A percentile compares a stretch with the other conserved stretches of the same genome.
Conservation (phyloP, 805 yeast species). For the Blastobotrys parvus region DNA sequence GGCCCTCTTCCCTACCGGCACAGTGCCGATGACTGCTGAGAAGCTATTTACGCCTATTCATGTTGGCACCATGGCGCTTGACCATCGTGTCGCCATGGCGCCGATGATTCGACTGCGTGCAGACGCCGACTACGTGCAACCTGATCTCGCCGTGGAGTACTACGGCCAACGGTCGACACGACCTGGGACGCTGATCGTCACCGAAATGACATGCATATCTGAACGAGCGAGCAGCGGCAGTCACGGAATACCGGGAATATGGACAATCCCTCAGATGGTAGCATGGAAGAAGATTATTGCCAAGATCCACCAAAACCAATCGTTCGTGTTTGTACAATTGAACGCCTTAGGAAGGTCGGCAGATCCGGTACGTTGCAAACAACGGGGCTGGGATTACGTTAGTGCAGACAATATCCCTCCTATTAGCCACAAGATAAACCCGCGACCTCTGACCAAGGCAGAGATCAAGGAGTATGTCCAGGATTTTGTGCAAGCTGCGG, state of each 20-base stretch:
- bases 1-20: no score
- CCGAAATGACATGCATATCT: slow-evolving; percentile 49
- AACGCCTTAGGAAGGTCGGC: slow-evolving; percentile 37
- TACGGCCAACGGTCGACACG: slow-evolving; percentile 47
- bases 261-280: slow-evolving; percentile 23
- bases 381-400: not conserved
- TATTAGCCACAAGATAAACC: slow-evolving; percentile 11
- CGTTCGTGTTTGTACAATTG: slow-evolving; percentile 35
- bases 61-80: slow-evolving; percentile 28
- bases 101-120: slow-evolving; percentile 45
- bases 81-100: slow-evolving; percentile 38
- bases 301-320: slow-evolving; percentile 37
- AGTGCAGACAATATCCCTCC: slow-evolving; percentile 31
- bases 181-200: slow-evolving; percentile 50
- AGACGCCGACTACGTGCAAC: slow-evolving; percentile 31
- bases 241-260: slow-evolving; percentile 23
- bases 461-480: slow-evolving; percentile 36
- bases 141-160: slow-evolving; percentile 41
- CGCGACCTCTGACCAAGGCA: slow-evolving; percentile 29
- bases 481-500: slow-evolving; percentile 41
- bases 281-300: slow-evolving; percentile 35
- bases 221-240: slow-evolving; percentile 35
- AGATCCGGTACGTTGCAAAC: not conserved
- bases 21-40: no score
- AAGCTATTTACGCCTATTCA: slow-evolving; percentile 29